Base-by-base conservation (phyloP, 441 rosid species). In the Euphorbia celastroides region DNA sequence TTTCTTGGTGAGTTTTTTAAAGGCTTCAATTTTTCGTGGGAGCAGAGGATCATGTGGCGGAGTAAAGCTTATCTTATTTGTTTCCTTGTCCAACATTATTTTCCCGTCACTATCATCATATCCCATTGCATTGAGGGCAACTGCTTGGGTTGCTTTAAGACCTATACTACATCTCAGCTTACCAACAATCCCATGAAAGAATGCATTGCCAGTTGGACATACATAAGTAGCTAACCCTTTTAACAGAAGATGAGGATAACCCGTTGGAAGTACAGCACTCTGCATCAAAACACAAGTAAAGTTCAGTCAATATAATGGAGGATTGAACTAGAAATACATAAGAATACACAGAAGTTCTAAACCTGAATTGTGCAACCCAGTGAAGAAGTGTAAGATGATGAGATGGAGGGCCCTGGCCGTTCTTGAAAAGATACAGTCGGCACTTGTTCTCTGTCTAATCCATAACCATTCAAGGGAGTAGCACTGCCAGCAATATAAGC, bases 391-490 rank as follows among this genome's bases (percentile, higher is more conserved):
- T 72, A 69, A 48, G 82, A 71, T 7, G 79, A 72, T 65, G 83
- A 71, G 68, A 82, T 80, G 48, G 82, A 75, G 20, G 83, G 86
- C 30, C 86, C 86, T 5, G 86, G 83, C 48, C 82, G 63, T n/a
- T 71, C 77, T 36, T 74, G 72, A 23, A 62, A 78, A 34, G 77
- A 69, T 60, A 59, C 66, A 12, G 74, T 69, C 23, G 72, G 60
- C 20, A 82, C 5, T 57, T 80, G 71, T 41, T 74, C 57, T 68
- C 51, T 69, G 20, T 70, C 63, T 51, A 80, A 60, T 68, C 80
- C 86, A 51, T 62, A 68, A 30, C 76, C 79, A 63, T 71, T 74
- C 73, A 82, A 62, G 22, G 82, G 83, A 16, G 73, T 81, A 14
- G 70, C 38, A 73, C 83, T 78, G 65, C 86, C 75, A 25, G 82